These are phyloP conservation scores for Tillandsia leiboldiana DNA, from an alignment of 176 grass and related monocot species.

Conservation along the genomic window DNA sequence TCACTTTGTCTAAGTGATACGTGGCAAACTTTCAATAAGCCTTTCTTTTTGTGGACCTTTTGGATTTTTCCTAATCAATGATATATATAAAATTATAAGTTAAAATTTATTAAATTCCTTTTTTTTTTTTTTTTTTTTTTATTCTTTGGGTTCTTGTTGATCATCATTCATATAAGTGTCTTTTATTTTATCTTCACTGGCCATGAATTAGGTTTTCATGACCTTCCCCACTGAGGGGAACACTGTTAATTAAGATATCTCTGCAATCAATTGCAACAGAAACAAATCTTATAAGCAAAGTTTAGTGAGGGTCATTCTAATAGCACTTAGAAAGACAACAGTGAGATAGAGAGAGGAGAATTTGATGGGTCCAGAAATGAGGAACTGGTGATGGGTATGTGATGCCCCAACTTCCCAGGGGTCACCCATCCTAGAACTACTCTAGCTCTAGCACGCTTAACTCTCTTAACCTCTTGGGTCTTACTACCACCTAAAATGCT, in stretches of 20 bases:
- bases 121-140: not conserved
- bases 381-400: too few relatives aligned
- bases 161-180: too few relatives aligned
- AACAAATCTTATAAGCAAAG: conserved; percentile 24
- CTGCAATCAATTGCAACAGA: conserved; percentile 24
- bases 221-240: not conserved
- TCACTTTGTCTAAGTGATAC: too few relatives aligned
- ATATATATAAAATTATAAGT: too few relatives aligned
- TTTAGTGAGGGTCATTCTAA: conserved; percentile 10
- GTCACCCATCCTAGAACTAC: too few relatives aligned
- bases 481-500: too few relatives aligned
- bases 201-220: conserved; percentile 3
- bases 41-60: too few relatives aligned
- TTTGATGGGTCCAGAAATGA: conserved; percentile 8
- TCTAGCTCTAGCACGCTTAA: too few relatives aligned
- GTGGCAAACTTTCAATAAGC: too few relatives aligned
- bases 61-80: too few relatives aligned
- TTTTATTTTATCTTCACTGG: not conserved
- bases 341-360: conserved; percentile 3
- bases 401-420: too few relatives aligned
- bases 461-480: too few relatives aligned
- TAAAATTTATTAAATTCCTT: not conserved
- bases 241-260: not conserved
- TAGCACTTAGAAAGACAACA: not conserved
- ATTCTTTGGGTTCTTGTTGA: not conserved